Evolutionary conservation across 2,329 filamentous ascomycete genomes (phyloP), one percentile per base, ranked within the genome.

Genomic region (Ophiostoma novo-ulmi): DNA sequence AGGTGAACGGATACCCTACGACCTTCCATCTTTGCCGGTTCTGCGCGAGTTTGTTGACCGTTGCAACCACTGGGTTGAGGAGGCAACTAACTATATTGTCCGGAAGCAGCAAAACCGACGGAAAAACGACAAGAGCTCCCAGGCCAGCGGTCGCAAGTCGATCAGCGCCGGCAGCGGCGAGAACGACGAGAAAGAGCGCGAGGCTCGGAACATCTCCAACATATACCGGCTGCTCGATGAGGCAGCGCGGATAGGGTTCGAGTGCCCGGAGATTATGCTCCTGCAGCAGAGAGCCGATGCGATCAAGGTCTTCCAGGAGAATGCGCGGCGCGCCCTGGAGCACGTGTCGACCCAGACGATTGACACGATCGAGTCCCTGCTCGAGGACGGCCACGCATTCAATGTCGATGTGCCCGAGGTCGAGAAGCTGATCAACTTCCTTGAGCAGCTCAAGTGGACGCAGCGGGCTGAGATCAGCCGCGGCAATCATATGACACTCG

Each of bases 61-160:
- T 77, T 98, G 95, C 83, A 96, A 97, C 80, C 93, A 97, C 78
- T 97, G 96, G 91, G 93, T 97, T 73, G 95, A 98, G 77, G 94
- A 98, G 81, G 95, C 95, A 74, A 95, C 92, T 77, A 94, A 91
- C 78, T 99, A 96, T 82, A 97, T 94, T 77, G 94, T 95, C 72
- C 91, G 95, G 75, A 99, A 99, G 82, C 94, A 97, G 82, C 94
- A 97, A 80, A 97, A 96, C 77, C 91, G 95, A 73, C 92, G 94
- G 73, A 98, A 98, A 81, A 97, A 91, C 79, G 94, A 97, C 77
- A 95, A 93, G 77, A 87, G 87, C 64, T 95, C 91, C 88, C 91
- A 93, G 74, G 90, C 88, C 76, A 87, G 89, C 70, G 87, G 87
- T 75, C 85, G 89, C 68, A 94, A 91, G 79, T 90, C 89, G 26